Percentiles rank a stretch among this genome's conserved stretches.
phyloP scores from a whole-genome alignment of 2,329 filamentous ascomycete species.

The Botryotinia convoluta region DNA sequence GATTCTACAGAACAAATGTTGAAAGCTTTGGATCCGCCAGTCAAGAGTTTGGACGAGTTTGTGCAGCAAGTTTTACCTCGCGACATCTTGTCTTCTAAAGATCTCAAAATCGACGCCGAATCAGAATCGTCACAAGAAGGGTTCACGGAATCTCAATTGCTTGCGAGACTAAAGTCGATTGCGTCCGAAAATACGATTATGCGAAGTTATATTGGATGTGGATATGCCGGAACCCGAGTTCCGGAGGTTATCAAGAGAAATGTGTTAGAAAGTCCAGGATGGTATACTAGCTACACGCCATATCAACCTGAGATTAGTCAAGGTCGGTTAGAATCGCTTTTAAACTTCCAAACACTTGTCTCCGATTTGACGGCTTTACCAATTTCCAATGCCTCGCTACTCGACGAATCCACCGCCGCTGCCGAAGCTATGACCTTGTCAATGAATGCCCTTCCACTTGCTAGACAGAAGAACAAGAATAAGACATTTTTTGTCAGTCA shows the following conservation, averaged over 20 bases:
- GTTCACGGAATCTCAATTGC: slow-evolving; percentile 56
- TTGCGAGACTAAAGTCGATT: slow-evolving; percentile 52
- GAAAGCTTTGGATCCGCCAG: slow-evolving; percentile 71
- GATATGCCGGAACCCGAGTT: slow-evolving; percentile 83
- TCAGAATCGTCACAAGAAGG: slow-evolving; percentile 36
- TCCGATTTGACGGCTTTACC: slow-evolving; percentile 82
- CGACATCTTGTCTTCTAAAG: slow-evolving; percentile 68
- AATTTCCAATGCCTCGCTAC: slow-evolving; percentile 84
- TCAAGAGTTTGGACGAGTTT: slow-evolving; percentile 73
- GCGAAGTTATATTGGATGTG: slow-evolving; percentile 75
- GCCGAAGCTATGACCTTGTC: slow-evolving; percentile 96
- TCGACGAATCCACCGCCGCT: slow-evolving; percentile 89
- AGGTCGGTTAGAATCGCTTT: slow-evolving; percentile 82
- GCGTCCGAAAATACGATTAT: slow-evolving; percentile 59
- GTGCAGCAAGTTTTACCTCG: slow-evolving; percentile 78
- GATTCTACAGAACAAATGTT: slow-evolving; percentile 75
- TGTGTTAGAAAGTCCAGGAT: slow-evolving; percentile 86
- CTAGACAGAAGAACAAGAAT: slow-evolving; percentile 68
- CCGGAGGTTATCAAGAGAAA: slow-evolving; percentile 92
- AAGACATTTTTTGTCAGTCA: slow-evolving; percentile 85
- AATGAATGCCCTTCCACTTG: slow-evolving; percentile 68
- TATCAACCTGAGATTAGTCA: slow-evolving; percentile 98
- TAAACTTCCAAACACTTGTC: slow-evolving; percentile 95
- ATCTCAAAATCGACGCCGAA: slow-evolving; percentile 54
- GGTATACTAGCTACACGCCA: slow-evolving; percentile 98